Evolutionary conservation across 805 yeast genomes (phyloP), one percentile per base, ranked within the genome.

Genomic region (Komagataella kurtzmanii): DNA sequence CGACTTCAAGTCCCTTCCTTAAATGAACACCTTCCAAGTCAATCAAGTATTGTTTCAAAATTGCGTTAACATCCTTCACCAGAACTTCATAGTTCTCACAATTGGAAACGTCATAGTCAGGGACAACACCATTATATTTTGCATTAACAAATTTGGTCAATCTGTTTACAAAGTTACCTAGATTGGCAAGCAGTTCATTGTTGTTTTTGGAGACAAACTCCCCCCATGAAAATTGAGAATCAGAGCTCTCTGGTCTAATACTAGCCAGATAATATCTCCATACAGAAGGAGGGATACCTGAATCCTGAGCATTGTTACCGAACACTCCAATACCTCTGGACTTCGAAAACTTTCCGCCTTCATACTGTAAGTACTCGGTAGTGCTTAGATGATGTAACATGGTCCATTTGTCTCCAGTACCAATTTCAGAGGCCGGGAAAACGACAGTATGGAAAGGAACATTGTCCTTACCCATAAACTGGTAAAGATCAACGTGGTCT

Each of bases 401-500:
- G 54, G 97, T 89, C 98, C 98, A 93, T 49, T 74, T 62, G 53
- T 91, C 91, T 17, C 76, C 69, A 17, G 99, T 90, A 66, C 98
- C 99, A 47, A 93, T 71, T 69, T 83, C 85, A 24, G 95, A 72
- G 46, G 95, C 83, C 54, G 99, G 99, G 88, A 91, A 93, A 52
- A 93, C 95, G 52, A 93, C 99, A 1, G 97, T 85, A 66, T 93
- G 99, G 88, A 93, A 93, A 36, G 98, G 97, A 61, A 90, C 97
- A 64, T 93, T 93, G 69, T 93, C 99, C 68, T 93, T 93, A 69
- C 99, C 99, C 99, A 93, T 93, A 68, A 93, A 93, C 73, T 93
- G 99, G 67, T 87, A 88, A 58, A 93, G 73, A 57, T 85, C 70
- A 56, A 93, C 97, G 55, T 89, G 66, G 51, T 89, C 88, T n/a